Evolutionary conservation across 805 yeast species (phyloP).

Genomic region (Ogataea trehalophila): DNA sequence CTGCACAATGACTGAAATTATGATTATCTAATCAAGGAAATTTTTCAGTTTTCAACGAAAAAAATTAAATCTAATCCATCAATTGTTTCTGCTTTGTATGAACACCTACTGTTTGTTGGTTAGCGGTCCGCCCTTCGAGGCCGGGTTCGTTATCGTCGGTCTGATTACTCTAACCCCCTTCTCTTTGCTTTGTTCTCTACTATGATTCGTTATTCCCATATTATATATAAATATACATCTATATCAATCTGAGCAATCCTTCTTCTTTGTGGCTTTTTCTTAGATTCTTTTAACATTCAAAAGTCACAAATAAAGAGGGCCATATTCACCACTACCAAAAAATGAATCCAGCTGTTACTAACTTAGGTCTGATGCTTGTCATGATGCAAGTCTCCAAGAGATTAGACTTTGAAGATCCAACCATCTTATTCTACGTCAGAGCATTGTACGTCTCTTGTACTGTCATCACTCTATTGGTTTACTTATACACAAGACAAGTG

Average conservation of each 20-base stretch:
- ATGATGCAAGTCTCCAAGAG: slow-evolving; percentile 94
- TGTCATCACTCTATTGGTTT: slow-evolving; percentile 56
- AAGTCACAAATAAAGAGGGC: no score
- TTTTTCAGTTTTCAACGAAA: no score
- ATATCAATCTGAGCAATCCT: neutral
- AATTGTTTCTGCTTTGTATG: no score
- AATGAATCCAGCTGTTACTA: slow-evolving; percentile 87
- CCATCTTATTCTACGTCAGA: slow-evolving; percentile 69
- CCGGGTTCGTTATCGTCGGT: no score
- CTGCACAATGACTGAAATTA: no score
- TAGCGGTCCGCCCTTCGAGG: no score
- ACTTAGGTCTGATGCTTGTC: slow-evolving; percentile 85
- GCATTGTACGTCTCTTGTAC: slow-evolving; percentile 65
- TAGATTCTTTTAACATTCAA: neutral
- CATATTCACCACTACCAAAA: neutral
- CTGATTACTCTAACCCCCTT: neutral
- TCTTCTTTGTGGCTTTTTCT: neutral
- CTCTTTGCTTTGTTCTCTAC: neutral
- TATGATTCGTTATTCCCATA: neutral
- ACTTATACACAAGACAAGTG: slow-evolving; percentile 54
- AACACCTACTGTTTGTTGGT: no score
- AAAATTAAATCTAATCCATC: no score
- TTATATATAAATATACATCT: neutral
- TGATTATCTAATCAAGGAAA: no score
- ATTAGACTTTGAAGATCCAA: slow-evolving; percentile 84